These are phyloP conservation scores for Septoria petroselini DNA, from an alignment of 2,329 filamentous ascomycete species.

Conservation along the genomic window DNA sequence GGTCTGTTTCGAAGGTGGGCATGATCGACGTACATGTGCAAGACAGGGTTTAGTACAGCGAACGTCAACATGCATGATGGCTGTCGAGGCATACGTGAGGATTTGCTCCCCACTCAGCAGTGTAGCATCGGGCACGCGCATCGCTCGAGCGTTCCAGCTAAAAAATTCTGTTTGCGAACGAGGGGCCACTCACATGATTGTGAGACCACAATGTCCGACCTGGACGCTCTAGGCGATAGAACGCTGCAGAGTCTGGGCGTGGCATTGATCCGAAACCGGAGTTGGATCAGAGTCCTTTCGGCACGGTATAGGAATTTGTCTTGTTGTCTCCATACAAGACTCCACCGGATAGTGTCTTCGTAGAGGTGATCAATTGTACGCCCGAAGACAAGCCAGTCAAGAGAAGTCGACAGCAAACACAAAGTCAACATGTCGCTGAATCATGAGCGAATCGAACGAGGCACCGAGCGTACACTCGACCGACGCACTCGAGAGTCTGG, in stretches of 20 bases:
- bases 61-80: not conserved
- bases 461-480: conserved; percentile 7
- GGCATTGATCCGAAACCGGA: not conserved
- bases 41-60: not conserved
- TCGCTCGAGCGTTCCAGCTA: not conserved
- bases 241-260: not conserved
- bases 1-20: not conserved
- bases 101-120: not conserved
- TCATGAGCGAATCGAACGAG: conserved; percentile 5
- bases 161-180: not conserved
- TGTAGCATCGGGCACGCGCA: not conserved
- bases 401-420: not conserved
- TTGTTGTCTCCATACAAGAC: not conserved
- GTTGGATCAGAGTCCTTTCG: not conserved
- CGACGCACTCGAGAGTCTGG: conserved; percentile 8
- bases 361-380: not conserved
- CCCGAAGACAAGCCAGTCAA: no score
- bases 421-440: conserved; percentile 14
- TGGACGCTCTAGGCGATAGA: not conserved
- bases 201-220: not conserved
- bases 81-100: not conserved
- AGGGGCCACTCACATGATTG: not conserved
- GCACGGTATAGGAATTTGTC: not conserved
- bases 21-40: not conserved
- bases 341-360: not conserved